Conservation (phyloP, 192 early-diverging fungal species). For the Physocladia obscura region DNA sequence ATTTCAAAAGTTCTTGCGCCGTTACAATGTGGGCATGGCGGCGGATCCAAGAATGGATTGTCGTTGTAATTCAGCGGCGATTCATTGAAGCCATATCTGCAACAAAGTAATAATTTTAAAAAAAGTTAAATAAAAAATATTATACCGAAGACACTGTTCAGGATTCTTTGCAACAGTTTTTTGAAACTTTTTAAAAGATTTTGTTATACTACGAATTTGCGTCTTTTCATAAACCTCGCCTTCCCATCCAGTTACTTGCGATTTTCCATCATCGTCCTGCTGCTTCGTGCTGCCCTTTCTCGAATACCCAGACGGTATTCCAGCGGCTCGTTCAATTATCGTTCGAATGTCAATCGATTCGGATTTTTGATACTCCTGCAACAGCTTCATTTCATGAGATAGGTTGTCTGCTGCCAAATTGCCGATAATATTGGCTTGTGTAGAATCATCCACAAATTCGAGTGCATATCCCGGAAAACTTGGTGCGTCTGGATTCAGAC, state of each 20-base stretch:
- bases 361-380: slow-evolving; percentile 41
- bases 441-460: slow-evolving; percentile 37
- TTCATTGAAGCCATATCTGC: slow-evolving; percentile 48
- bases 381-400: slow-evolving; percentile 39
- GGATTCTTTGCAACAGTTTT: slow-evolving; percentile 69
- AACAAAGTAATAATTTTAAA: too few relatives aligned
- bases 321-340: slow-evolving; percentile 31
- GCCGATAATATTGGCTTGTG: too few relatives aligned
- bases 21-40: slow-evolving; percentile 65
- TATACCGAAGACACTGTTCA: slow-evolving; percentile 80
- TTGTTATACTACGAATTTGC: slow-evolving; percentile 72
- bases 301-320: too few relatives aligned
- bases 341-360: slow-evolving; percentile 24
- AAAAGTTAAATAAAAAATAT: slow-evolving; percentile 67
- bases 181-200: slow-evolving; percentile 79
- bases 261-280: slow-evolving; percentile 4
- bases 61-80: not conserved
- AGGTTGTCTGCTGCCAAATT: slow-evolving; percentile 3
- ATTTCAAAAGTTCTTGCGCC: slow-evolving; percentile 79
- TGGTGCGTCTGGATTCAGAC: slow-evolving; percentile 15
- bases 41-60: slow-evolving; percentile 35
- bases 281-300: too few relatives aligned
- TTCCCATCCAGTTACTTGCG: slow-evolving; percentile 68
- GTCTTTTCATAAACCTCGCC: slow-evolving; percentile 83
- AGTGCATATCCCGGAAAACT: slow-evolving; percentile 39